These are phyloP conservation scores for Clonostachys byssicola DNA, from an alignment of 2,329 filamentous ascomycete species.

Conservation along the genomic window DNA sequence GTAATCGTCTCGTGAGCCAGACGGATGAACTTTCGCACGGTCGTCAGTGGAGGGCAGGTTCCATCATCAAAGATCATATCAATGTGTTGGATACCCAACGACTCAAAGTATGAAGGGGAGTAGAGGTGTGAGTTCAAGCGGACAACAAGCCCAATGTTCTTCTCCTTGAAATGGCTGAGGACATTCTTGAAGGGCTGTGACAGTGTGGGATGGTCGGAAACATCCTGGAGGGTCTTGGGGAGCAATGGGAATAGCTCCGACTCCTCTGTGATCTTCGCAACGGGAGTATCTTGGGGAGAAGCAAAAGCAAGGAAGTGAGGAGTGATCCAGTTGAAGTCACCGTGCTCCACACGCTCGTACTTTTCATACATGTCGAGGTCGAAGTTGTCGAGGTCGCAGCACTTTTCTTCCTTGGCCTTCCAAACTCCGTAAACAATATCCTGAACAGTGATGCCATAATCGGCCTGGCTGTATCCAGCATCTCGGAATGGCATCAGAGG, in stretches of 20 bases:
- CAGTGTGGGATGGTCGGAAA: conserved; percentile 66
- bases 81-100: conserved; percentile 88
- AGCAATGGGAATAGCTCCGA: conserved; percentile 72
- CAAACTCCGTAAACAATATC: conserved; percentile 98
- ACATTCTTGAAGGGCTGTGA: conserved; percentile 95
- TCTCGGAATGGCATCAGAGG: conserved; percentile 98
- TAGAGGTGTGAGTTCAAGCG: conserved; percentile 94
- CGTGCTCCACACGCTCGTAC: conserved; percentile 93
- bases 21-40: conserved; percentile 93
- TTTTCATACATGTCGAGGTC: conserved; percentile 96
- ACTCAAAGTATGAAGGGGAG: conserved; percentile 94
- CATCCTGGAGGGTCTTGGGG: conserved; percentile 70
- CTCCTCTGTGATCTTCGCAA: conserved; percentile 65
- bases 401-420: conserved; percentile 95
- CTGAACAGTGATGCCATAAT: conserved; percentile 93
- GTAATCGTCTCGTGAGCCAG: conserved; percentile 93
- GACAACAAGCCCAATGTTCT: conserved; percentile 89
- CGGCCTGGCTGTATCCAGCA: conserved; percentile 96
- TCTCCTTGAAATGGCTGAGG: conserved; percentile 79
- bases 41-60: conserved; percentile 82
- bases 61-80: conserved; percentile 99
- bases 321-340: conserved; percentile 99
- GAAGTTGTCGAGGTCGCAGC: conserved; percentile 89
- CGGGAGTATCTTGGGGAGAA: conserved; percentile 81
- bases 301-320: conserved; percentile 95